These are phyloP conservation scores for Auricularia cornea DNA, from an alignment of 768 basidiomycete genomes.

Conservation along the genomic window DNA sequence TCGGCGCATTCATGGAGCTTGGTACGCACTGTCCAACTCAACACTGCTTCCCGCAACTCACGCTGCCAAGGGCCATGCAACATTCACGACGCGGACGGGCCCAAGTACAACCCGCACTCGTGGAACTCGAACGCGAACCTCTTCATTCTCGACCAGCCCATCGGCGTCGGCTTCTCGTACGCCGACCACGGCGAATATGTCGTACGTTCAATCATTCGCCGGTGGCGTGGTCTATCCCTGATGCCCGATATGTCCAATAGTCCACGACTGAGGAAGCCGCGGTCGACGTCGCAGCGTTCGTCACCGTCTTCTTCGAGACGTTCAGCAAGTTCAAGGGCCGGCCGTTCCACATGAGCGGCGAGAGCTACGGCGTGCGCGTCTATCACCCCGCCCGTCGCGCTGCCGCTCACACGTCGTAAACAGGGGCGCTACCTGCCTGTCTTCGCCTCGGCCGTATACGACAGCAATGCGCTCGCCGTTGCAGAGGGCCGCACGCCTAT, in stretches of 20 bases:
- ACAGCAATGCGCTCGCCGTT: constrained; percentile 35
- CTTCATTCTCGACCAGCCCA: constrained; percentile 16
- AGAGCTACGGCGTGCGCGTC: constrained; percentile 43
- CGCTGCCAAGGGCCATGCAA: constrained; percentile 42
- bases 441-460: constrained; percentile 40
- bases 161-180: constrained; percentile 14
- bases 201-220: neutral
- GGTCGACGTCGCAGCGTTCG: constrained; percentile 60
- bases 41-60: constrained; percentile 49
- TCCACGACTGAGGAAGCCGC: constrained; percentile 57
- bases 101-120: constrained; percentile 11
- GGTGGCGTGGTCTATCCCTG: neutral
- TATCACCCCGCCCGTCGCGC: neutral
- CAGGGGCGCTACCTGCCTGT: constrained; percentile 47
- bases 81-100: neutral
- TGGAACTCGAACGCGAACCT: constrained; percentile 18
- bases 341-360: constrained; percentile 51
- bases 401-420: neutral
- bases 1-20: constrained; percentile 66
- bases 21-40: constrained; percentile 17
- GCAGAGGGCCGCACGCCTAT: constrained; percentile 41
- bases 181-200: constrained; percentile 12
- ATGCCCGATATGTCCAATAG: neutral
- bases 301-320: constrained; percentile 65
- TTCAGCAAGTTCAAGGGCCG: constrained; percentile 65